A percentile compares a stretch with the other conserved stretches of the same genome.
Conservation (phyloP, 2,329 filamentous ascomycete genomes). For the Colletotrichum filicis region DNA sequence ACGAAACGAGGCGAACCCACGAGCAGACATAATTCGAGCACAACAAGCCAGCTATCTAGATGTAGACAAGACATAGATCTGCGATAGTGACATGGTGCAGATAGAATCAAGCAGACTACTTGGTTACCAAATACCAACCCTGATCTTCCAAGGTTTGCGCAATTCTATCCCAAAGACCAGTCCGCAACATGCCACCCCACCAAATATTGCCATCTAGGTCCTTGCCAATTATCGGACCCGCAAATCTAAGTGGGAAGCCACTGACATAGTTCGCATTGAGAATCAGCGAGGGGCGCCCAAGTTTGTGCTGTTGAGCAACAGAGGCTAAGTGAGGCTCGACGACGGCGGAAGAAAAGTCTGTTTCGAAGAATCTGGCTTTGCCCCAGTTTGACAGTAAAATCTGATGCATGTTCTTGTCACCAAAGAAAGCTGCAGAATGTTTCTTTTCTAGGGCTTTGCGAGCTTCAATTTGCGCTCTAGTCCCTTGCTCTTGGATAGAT, state of each 20-base stretch:
- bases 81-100: not conserved
- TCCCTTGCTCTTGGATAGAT: slow-evolving; percentile 46
- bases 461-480: slow-evolving; percentile 43
- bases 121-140: not conserved
- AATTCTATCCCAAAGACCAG: slow-evolving; percentile 7
- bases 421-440: slow-evolving; percentile 39
- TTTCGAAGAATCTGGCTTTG: slow-evolving; percentile 45
- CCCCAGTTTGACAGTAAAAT: slow-evolving; percentile 51
- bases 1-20: not conserved
- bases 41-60: not conserved
- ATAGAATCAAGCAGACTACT: not conserved
- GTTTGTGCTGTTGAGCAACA: not conserved
- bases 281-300: slow-evolving; percentile 37
- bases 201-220: not conserved
- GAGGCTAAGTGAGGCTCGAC: slow-evolving; percentile 13
- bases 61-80: not conserved
- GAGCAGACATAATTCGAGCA: not conserved
- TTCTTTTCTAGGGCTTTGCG: slow-evolving; percentile 25
- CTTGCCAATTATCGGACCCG: slow-evolving; percentile 19
- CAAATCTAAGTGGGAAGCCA: slow-evolving; percentile 18
- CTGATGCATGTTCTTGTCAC: slow-evolving; percentile 43
- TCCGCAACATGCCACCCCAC: not conserved
- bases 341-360: slow-evolving; percentile 48
- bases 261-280: slow-evolving; percentile 14
- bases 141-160: not conserved